A percentile compares a stretch with the other conserved stretches of the same genome.
Conservation (phyloP, 257 asterid genomes). For the Agastache rugosa region DNA sequence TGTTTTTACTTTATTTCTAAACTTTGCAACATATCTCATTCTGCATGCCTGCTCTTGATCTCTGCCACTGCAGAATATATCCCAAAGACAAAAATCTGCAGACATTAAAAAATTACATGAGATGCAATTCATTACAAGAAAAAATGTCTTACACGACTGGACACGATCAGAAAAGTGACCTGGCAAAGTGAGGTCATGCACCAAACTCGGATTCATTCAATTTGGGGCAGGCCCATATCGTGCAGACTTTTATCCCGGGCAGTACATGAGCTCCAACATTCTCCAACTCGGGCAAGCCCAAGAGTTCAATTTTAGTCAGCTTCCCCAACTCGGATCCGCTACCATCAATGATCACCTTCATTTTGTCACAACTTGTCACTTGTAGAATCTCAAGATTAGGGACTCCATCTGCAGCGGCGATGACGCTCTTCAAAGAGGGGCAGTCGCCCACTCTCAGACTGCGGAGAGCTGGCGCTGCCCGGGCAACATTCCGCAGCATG, state of each 20-base stretch:
- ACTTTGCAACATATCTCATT: neutral
- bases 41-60: neutral
- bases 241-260: neutral
- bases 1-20: no score
- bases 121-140: neutral
- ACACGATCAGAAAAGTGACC: no score
- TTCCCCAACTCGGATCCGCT: neutral
- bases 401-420: neutral
- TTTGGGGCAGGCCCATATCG: constrained; percentile 37
- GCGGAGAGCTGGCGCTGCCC: neutral
- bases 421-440: constrained; percentile 27
- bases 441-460: constrained; percentile 33
- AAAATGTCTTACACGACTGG: neutral
- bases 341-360: constrained; percentile 25
- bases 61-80: no score
- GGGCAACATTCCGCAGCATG: constrained; percentile 1
- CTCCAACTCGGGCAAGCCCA: constrained; percentile 35
- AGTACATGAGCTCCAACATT: neutral
- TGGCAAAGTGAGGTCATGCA: neutral
- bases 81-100: neutral
- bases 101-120: neutral
- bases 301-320: constrained; percentile 4
- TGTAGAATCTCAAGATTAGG: constrained; percentile 26
- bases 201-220: neutral
- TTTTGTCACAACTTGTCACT: constrained; percentile 37